Base-by-base conservation (phyloP, 108 stramenopile species). In the Epithemia pelagica region DNA sequence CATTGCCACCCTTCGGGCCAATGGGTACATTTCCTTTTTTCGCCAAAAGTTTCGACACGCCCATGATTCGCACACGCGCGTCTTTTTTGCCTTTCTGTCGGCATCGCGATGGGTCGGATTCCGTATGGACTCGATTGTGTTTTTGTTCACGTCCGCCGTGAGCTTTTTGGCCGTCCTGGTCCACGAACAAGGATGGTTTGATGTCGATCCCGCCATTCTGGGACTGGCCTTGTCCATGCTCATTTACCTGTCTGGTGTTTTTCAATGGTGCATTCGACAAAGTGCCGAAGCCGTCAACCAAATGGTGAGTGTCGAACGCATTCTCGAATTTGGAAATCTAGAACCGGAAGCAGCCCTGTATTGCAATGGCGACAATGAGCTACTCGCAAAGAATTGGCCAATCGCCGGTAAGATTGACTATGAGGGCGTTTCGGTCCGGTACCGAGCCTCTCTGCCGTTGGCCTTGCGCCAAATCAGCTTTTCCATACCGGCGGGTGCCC, bases 211-310 rank as follows among this genome's bases (percentile, higher is more conserved):
- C 20, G 77, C 81, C 2, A 80, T 85, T 28, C 58, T 95, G n/a
- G 94, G 94, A 18, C 68, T 95, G 27, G 76, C 83, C 0, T 68
- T 93, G 52, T 76, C 87, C 0, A 65, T 90, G 78, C 65, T 93
- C 51, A 67, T 93, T 28, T 84, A 88, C 64, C 59, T 93, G 28
- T 69, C 76, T 1, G 82, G 83, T 23, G 37, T 81, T 2, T 90
- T 93, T 69, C 91, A 86, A 52, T 90, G 91, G 88, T 80, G 81
- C 61, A 77, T 89, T 22, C 70, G 88, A 54, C 86, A 89, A 64
- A 75, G 73, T 53, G 95, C 96, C 10, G 95, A 97, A 74, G 90
- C 96, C 1, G 89, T 89, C 32, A 94, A 93, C 60, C 90, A 91
- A 52, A 95, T 99, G 89, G 89, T 96, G 55, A 78, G 87, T 31